Percentiles rank a stretch among this genome's conserved stretches.
These are phyloP conservation scores for Cicer yamashitae DNA, from an alignment of 306 rosid species.

Conservation along the genomic window DNA sequence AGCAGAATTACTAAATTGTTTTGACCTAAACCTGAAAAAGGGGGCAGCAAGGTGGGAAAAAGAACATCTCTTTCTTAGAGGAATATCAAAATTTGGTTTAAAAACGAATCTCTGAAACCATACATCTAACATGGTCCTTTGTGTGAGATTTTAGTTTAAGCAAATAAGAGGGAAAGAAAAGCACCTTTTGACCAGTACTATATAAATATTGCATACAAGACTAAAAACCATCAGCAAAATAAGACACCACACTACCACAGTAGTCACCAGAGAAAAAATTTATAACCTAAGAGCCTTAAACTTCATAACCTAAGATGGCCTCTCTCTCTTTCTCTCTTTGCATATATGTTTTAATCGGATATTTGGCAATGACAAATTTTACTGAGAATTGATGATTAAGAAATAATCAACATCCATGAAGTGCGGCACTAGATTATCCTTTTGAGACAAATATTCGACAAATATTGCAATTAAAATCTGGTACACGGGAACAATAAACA, in stretches of 20 bases:
- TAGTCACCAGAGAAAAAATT: slow-evolving; percentile 5
- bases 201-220: slow-evolving; percentile 17
- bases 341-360: background rate
- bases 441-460: slow-evolving; percentile 20
- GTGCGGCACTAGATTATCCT: background rate
- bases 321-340: background rate
- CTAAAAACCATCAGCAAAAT: slow-evolving; percentile 24
- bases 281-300: background rate
- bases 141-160: slow-evolving; percentile 18
- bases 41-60: background rate
- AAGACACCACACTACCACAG: slow-evolving; percentile 15
- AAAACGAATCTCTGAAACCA: background rate
- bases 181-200: slow-evolving; percentile 1
- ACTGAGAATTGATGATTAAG: slow-evolving; percentile 6
- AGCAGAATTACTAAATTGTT: background rate
- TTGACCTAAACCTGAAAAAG: background rate
- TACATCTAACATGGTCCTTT: background rate
- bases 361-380: background rate
- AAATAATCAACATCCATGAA: slow-evolving; percentile 31
- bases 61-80: slow-evolving; percentile 21
- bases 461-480: slow-evolving; percentile 11
- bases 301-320: slow-evolving; percentile 10
- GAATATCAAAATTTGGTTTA: slow-evolving; percentile 1
- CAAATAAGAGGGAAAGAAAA: background rate
- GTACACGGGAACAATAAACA: slow-evolving; percentile 18